Percentiles rank a stretch among this genome's conserved stretches.
These are phyloP conservation scores for Malbranchea zuffiana DNA, from an alignment of 2,329 filamentous ascomycete species.

Conservation along the genomic window DNA sequence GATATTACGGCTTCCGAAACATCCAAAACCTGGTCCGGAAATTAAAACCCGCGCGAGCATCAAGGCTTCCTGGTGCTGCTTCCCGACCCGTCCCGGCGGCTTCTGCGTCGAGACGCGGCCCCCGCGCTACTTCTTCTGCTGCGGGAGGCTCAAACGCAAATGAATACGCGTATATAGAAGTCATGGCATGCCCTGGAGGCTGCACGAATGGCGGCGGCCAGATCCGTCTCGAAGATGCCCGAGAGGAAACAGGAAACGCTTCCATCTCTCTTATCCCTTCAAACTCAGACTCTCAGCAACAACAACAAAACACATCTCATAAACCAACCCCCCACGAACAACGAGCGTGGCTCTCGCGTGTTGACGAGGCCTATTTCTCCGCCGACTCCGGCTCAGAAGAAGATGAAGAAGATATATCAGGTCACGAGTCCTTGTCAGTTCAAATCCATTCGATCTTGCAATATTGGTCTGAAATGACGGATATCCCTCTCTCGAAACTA, in stretches of 20 bases:
- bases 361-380: constrained; percentile 87
- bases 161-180: constrained; percentile 89
- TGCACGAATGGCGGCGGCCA: constrained; percentile 97
- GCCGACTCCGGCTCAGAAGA: constrained; percentile 47
- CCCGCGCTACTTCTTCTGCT: constrained; percentile 38
- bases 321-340: constrained; percentile 67
- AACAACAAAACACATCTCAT: constrained; percentile 25
- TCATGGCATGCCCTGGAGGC: constrained; percentile 98
- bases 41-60: constrained; percentile 67
- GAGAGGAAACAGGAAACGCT: constrained; percentile 18
- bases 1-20: constrained; percentile 95
- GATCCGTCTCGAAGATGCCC: constrained; percentile 75
- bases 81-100: not conserved
- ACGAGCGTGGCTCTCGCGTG: constrained; percentile 69
- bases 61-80: constrained; percentile 63
- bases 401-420: constrained; percentile 19
- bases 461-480: constrained; percentile 66
- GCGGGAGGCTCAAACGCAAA: constrained; percentile 29
- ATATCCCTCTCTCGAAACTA: constrained; percentile 59
- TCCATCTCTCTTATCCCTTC: not conserved
- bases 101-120: constrained; percentile 27
- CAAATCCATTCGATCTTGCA: constrained; percentile 45
- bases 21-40: constrained; percentile 96
- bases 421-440: constrained; percentile 18
- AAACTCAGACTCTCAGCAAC: constrained; percentile 11